Evolutionary conservation across 352 stramenopile species (phyloP).

Genomic region (Pythium grandisporangium): DNA sequence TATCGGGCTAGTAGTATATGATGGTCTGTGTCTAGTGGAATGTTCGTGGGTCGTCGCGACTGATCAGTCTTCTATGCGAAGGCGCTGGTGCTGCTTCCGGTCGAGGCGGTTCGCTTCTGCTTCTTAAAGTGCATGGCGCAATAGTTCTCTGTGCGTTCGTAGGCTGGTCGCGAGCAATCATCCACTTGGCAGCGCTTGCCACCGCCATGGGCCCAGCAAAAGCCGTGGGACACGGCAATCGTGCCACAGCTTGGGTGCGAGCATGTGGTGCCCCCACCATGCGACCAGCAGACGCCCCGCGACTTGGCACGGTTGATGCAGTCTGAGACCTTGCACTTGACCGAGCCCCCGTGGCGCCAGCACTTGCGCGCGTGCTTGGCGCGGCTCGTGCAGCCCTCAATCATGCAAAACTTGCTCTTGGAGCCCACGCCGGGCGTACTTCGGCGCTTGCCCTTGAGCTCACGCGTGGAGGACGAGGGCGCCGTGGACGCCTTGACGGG

Average conservation of each 20-base stretch:
- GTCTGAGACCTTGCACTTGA: slow-evolving; percentile 44
- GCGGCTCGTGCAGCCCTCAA: slow-evolving; percentile 31
- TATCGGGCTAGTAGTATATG: too few relatives aligned
- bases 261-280: slow-evolving; percentile 45
- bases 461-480: neutral
- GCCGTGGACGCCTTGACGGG: neutral
- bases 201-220: slow-evolving; percentile 22
- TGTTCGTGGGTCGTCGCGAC: too few relatives aligned
- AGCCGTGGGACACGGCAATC: slow-evolving; percentile 44
- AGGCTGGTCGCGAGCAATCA: slow-evolving; percentile 41
- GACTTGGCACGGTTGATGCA: slow-evolving; percentile 65
- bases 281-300: slow-evolving; percentile 53
- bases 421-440: neutral
- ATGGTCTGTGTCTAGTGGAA: too few relatives aligned
- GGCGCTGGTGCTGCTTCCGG: too few relatives aligned
- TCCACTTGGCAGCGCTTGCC: slow-evolving; percentile 44
- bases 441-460: slow-evolving; percentile 2
- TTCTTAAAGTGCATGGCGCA: slow-evolving; percentile 37
- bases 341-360: slow-evolving; percentile 51
- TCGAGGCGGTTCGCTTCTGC: too few relatives aligned
- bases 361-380: slow-evolving; percentile 46
- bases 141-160: slow-evolving; percentile 48
- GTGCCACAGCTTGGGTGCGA: slow-evolving; percentile 34
- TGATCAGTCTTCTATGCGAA: too few relatives aligned
- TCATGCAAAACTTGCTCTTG: slow-evolving; percentile 40